Evolutionary conservation across 495 filamentous ascomycete genomes (phyloP), one percentile per base, ranked within the genome.

Genomic region (Paragyromitra xinjiangensis): DNA sequence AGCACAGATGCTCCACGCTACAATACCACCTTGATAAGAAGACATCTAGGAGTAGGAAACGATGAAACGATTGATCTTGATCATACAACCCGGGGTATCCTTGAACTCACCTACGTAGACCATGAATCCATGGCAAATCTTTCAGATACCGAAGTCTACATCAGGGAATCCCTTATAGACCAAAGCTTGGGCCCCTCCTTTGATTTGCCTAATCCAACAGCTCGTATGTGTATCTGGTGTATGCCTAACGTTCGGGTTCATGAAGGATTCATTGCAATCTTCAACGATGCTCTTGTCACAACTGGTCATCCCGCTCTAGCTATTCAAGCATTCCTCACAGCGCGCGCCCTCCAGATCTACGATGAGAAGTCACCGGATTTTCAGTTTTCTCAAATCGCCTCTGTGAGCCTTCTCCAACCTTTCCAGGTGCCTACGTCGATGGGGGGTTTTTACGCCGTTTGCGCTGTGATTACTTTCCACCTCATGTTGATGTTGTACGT

Each of bases 161-260:
- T 75, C 6, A 16, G 39, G 9, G 22, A 22, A 22, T 75, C 72
- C 44, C 65, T 75, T 12, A 11, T 75, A 39, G 51, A 59, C 12
- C 40, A n/a, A 24, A 37, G 62, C 42, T 14, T 64, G 34, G 26
- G 37, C 4, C 42, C 29, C 3, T 0, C n/a, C 12, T 26, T 8
- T 2, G 24, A 26, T 69, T 48, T 40, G 9, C 4, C 11, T 34
- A 16, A 59, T 44, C 55, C 72, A 14, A 63, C 72, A 14, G 65
- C 55, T 42, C 55, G 42, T 1, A 75, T 75, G 72, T 75, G 72
- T 19, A 71, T 75, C 14, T 70, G 65, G 72, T 75, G 72, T n/a
- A 2, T 24, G 14, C 42, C 67, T 4, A 66, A 68, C 44, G 34
- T 75, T 44, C 44, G 26, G 9, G 72, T 75, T 14, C 72, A 75